Conservation (phyloP, 352 stramenopile genomes). For the Pythium dissotocum region DNA sequence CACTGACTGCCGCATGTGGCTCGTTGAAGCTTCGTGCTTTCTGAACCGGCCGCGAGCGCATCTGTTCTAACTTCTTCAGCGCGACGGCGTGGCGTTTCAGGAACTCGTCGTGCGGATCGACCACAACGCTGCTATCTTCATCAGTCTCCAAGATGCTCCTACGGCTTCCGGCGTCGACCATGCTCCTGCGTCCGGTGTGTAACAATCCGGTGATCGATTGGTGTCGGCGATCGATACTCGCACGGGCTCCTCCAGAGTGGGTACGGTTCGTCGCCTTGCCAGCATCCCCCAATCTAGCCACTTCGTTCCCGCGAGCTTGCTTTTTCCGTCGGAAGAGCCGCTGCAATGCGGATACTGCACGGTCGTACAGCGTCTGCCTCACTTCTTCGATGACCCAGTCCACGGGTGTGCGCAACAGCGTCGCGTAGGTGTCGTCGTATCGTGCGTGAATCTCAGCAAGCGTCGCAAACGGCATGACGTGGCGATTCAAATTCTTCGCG, state of each 20-base stretch:
- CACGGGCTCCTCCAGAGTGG: background rate
- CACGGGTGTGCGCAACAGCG: slow-evolving; percentile 48
- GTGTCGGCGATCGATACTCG: background rate
- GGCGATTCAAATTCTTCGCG: slow-evolving; percentile 61
- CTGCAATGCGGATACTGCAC: slow-evolving; percentile 57
- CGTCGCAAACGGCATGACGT: slow-evolving; percentile 44
- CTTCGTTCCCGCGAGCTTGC: background rate
- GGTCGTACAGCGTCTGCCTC: slow-evolving; percentile 58
- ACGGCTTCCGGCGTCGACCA: background rate
- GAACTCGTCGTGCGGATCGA: slow-evolving; percentile 18
- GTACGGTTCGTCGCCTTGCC: background rate
- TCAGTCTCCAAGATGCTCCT: background rate
- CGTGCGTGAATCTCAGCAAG: slow-evolving; percentile 40
- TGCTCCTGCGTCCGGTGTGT: slow-evolving; percentile 13
- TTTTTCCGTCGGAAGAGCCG: slow-evolving; percentile 58
- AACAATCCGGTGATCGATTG: slow-evolving; percentile 9
- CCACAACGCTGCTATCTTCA: background rate
- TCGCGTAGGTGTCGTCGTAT: slow-evolving; percentile 53
- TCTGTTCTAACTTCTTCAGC: slow-evolving; percentile 9
- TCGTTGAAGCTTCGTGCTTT: slow-evolving; percentile 6
- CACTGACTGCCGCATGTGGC: background rate
- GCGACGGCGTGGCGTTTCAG: slow-evolving; percentile 11
- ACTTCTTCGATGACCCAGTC: slow-evolving; percentile 57
- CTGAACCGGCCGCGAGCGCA: slow-evolving; percentile 10
- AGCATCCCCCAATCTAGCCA: background rate